These are phyloP conservation scores for Termitomyces sp. DNA, from an alignment of 768 basidiomycete species.

Conservation along the genomic window DNA sequence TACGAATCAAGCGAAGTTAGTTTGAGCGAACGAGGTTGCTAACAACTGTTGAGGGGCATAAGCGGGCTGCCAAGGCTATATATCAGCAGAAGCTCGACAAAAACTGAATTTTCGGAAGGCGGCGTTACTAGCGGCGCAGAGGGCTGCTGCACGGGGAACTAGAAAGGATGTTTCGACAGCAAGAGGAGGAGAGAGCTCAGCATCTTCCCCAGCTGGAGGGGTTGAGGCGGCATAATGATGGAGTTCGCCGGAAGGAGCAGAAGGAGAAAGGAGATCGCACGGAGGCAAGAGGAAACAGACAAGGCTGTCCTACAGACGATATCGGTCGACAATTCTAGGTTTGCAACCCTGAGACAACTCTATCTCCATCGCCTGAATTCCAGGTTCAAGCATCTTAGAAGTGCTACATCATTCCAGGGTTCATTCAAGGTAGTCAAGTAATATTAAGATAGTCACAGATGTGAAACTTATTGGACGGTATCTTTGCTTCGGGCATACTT, in stretches of 20 bases:
- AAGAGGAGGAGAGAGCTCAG: slow-evolving; percentile 11
- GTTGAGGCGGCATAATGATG: slow-evolving; percentile 38
- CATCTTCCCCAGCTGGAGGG: slow-evolving; percentile 37
- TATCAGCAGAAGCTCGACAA: not conserved
- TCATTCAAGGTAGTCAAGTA: too few species aligned
- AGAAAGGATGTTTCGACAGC: slow-evolving; percentile 5
- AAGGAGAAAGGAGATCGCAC: slow-evolving; percentile 44
- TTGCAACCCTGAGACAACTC: not conserved
- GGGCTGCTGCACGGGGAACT: slow-evolving; percentile 16
- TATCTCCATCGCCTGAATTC: too few species aligned
- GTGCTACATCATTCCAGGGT: too few species aligned
- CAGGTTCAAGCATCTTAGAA: too few species aligned
- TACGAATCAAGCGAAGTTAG: too few species aligned
- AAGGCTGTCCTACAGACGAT: slow-evolving; percentile 33
- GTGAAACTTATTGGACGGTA: too few species aligned
- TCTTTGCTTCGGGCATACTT: too few species aligned
- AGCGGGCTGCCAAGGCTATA: too few species aligned
- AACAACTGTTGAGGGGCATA: slow-evolving; percentile 18
- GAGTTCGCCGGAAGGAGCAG: slow-evolving; percentile 29
- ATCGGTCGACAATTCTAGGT: slow-evolving; percentile 18
- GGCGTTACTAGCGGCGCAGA: slow-evolving; percentile 17
- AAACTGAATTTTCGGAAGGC: slow-evolving; percentile 19
- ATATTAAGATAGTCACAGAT: too few species aligned
- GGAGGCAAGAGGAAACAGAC: slow-evolving; percentile 57
- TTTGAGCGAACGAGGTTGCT: not conserved